Evolutionary conservation across 768 basidiomycete species (phyloP), one percentile per base, ranked within the genome.

Genomic region (Suillus alpinus): DNA sequence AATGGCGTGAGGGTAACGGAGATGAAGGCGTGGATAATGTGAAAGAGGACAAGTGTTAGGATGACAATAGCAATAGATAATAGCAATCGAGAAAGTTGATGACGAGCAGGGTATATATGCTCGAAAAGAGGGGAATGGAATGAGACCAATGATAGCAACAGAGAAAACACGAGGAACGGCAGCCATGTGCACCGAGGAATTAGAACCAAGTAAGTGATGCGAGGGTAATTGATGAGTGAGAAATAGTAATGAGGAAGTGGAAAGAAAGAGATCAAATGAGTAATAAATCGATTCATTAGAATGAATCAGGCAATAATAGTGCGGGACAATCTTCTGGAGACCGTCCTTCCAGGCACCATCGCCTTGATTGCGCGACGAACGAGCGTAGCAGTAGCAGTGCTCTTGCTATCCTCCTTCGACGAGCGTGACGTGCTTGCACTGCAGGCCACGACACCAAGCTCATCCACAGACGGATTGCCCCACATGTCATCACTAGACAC

Each of bases 321-420:
- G 62, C 81, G 79, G 12, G 86, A 84, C 66, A 81, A 52, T 62
- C 82, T 79, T 65, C 79, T 81, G 3, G 83, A 83, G 61, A 71
- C 73, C 10, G 81, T 78, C 75, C 83, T 89, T 40, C 82, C 82
- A 50, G 88, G 86, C 60, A 87, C 88, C 71, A 92, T 86, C 4
- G 89, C 86, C 73, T 87, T 91, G 72, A 92, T 80, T 13, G 91
- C 91, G 51, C 86, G 86, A 41, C 84, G 83, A 59, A 92, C 83
- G 59, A 86, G 77, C 5, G 83, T 79, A 55, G 82, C 77, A 18
- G 83, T 81, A 52, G 82, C 78, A 13, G 78, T 77, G 58, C 80
- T 78, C 31, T 62, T 73, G 60, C 73, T 76, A 37, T 83, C 83
- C 56, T 85, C 83, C 67, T 77, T 81, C 47, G 68, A 73, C 23